Evolutionary conservation across 352 stramenopile genomes (phyloP).

Genomic region (Globisporangium emineosum): DNA sequence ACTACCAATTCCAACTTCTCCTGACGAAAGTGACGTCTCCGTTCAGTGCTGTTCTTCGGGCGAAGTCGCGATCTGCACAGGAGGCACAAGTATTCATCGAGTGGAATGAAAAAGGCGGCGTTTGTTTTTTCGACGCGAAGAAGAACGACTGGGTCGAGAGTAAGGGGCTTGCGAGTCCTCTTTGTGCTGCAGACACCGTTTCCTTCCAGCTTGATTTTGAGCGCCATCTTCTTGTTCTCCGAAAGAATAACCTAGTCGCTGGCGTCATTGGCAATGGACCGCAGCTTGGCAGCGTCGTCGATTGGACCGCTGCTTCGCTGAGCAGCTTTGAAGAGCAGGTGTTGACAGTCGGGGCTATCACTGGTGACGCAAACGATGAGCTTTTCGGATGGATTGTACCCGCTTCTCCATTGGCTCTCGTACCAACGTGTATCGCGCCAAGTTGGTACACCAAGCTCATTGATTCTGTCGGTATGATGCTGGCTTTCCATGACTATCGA

Average conservation of each 20-base stretch:
- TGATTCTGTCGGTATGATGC: constrained; percentile 48
- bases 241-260: constrained; percentile 38
- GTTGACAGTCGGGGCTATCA: neutral
- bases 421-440: constrained; percentile 29
- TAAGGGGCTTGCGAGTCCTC: constrained; percentile 14
- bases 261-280: constrained; percentile 16
- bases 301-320: neutral
- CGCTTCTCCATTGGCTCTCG: constrained; percentile 34
- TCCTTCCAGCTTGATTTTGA: constrained; percentile 41
- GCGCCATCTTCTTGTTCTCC: constrained; percentile 25
- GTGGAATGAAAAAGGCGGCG: constrained; percentile 25
- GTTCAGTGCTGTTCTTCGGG: constrained; percentile 19
- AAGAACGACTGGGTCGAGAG: constrained; percentile 16
- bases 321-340: constrained; percentile 2
- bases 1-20: constrained; percentile 21
- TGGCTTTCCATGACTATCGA: constrained; percentile 51
- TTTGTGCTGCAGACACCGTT: constrained; percentile 40
- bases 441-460: constrained; percentile 64
- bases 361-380: neutral
- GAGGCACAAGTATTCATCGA: constrained; percentile 13
- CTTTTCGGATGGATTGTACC: constrained; percentile 10
- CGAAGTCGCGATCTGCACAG: neutral
- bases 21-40: constrained; percentile 23
- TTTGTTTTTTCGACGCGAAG: constrained; percentile 15
- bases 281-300: neutral